Conservation (phyloP, 495 filamentous ascomycete genomes). For the Polyplosphaeria fusca region DNA sequence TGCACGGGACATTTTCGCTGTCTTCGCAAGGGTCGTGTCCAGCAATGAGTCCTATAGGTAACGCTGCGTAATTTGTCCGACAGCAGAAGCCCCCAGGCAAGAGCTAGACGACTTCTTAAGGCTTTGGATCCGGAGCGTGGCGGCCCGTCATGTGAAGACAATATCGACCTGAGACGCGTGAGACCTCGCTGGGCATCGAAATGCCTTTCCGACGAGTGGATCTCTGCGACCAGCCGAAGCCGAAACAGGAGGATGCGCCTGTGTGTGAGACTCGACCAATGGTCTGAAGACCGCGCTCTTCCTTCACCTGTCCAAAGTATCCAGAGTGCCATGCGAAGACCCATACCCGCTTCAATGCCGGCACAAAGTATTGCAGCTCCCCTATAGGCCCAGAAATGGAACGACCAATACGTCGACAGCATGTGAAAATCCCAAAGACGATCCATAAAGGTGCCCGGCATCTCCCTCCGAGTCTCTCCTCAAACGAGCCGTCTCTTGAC, state of each 20-base stretch:
- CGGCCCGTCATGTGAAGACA: slow-evolving; percentile 24
- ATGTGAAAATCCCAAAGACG: slow-evolving; percentile 39
- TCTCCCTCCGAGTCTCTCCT: slow-evolving; percentile 35
- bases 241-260: slow-evolving; percentile 27
- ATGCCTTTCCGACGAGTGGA: slow-evolving; percentile 41
- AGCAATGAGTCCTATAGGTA: background rate
- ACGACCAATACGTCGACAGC: slow-evolving; percentile 17
- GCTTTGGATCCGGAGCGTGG: slow-evolving; percentile 33
- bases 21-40: slow-evolving; percentile 7
- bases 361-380: slow-evolving; percentile 22
- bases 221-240: slow-evolving; percentile 20
- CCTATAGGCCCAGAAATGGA: slow-evolving; percentile 11
- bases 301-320: slow-evolving; percentile 12
- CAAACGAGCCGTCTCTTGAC: slow-evolving; percentile 13
- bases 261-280: slow-evolving; percentile 36
- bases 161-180: slow-evolving; percentile 11
- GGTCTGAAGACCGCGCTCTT: slow-evolving; percentile 37
- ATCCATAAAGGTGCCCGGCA: slow-evolving; percentile 36
- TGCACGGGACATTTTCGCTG: slow-evolving; percentile 38
- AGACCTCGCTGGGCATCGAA: slow-evolving; percentile 35
- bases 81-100: background rate
- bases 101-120: slow-evolving; percentile 4
- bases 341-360: slow-evolving; percentile 6
- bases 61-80: slow-evolving; percentile 19
- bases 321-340: slow-evolving; percentile 11